phyloP scores from a whole-genome alignment of 2,329 filamentous ascomycete species.

The Cercospora sp. region DNA sequence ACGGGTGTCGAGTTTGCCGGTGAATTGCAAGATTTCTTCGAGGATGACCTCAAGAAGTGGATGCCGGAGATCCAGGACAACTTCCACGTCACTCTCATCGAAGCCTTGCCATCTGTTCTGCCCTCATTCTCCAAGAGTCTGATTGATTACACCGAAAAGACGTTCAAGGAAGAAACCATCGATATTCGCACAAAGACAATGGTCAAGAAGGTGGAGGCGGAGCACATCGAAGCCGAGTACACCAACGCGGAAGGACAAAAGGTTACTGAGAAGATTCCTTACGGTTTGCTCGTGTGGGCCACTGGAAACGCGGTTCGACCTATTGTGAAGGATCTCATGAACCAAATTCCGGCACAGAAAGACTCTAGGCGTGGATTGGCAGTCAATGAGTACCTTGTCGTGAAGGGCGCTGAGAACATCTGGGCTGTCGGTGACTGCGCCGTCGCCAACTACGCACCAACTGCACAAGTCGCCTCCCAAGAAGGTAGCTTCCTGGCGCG shows the following conservation, averaged over 20 bases:
- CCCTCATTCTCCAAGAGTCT: constrained; percentile 99
- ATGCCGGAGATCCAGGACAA: constrained; percentile 91
- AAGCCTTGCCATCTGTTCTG: constrained; percentile 90
- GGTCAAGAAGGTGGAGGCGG: constrained; percentile 95
- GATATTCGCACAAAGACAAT: constrained; percentile 97
- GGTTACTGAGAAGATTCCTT: constrained; percentile 77
- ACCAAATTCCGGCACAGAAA: constrained; percentile 89
- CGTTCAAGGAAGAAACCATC: constrained; percentile 98
- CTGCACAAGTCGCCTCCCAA: constrained; percentile 92
- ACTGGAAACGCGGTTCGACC: constrained; percentile 93
- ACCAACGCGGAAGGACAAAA: constrained; percentile 82
- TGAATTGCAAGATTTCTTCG: constrained; percentile 98
- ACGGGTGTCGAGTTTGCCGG: constrained; percentile 98
- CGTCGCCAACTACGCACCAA: constrained; percentile 95
- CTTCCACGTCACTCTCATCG: constrained; percentile 96
- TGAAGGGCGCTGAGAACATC: constrained; percentile 94
- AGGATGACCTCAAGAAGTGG: constrained; percentile 96
- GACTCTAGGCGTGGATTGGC: constrained; percentile 91
- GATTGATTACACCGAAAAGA: constrained; percentile 99
- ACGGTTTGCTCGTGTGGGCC: constrained; percentile 95
- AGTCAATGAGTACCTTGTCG: constrained; percentile 98
- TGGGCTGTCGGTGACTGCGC: constrained; percentile 98
- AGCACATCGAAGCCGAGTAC: constrained; percentile 86
- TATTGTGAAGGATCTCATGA: constrained; percentile 87
- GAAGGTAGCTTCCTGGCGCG: constrained; percentile 93